Evolutionary conservation across 2,329 filamentous ascomycete species (phyloP).

Genomic region (Aureobasidium melanogenum): DNA sequence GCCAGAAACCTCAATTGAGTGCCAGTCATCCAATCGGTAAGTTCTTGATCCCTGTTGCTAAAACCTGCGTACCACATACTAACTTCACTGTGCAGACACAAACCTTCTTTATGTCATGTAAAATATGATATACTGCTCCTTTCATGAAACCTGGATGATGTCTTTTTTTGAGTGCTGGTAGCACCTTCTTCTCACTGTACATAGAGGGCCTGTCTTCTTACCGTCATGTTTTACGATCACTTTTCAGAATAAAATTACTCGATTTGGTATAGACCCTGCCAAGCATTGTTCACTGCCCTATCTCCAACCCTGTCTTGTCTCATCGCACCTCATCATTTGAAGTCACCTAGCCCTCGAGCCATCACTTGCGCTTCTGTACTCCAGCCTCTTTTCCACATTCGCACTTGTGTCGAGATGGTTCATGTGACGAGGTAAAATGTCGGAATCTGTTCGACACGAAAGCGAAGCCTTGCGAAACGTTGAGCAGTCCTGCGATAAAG

Average conservation of each 20-base stretch:
- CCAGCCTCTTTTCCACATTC: background rate
- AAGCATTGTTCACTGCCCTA: background rate
- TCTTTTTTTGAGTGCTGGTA: background rate
- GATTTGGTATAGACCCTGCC: background rate
- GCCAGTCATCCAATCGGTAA: constrained; percentile 92
- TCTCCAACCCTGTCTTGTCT: background rate
- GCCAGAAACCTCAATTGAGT: constrained; percentile 91
- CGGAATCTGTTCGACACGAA: background rate
- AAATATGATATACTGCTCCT: constrained; percentile 10
- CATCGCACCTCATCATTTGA: background rate
- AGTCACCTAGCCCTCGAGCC: background rate
- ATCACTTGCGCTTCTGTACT: no score
- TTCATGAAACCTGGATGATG: background rate
- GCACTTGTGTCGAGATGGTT: background rate
- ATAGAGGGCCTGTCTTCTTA: background rate
- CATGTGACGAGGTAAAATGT: background rate
- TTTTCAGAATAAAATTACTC: background rate
- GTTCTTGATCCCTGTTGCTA: constrained; percentile 26
- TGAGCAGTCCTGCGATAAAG: background rate
- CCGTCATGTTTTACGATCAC: background rate
- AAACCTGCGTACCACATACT: constrained; percentile 5
- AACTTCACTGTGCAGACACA: constrained; percentile 25
- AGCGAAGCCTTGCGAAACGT: background rate
- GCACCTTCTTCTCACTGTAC: background rate
- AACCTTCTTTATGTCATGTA: constrained; percentile 39